These are phyloP conservation scores for Eimeria nieschulzi DNA, from an alignment of 169 alveolate species.

Conservation along the genomic window DNA sequence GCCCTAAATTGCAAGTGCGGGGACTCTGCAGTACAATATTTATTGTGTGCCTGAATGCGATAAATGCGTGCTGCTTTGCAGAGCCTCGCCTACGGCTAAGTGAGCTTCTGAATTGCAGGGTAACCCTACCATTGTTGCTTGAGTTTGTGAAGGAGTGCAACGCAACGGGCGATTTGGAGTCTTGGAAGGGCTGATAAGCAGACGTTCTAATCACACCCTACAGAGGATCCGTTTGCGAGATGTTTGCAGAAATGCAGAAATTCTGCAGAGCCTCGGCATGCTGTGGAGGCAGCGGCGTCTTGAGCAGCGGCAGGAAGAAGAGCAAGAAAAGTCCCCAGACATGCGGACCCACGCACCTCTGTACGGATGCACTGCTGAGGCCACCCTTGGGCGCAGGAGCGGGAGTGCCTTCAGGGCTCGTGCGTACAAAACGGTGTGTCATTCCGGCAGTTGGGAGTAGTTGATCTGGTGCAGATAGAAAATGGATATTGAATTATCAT, in stretches of 20 bases:
- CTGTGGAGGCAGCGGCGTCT: conserved; percentile 54
- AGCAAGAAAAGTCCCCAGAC: conserved; percentile 10
- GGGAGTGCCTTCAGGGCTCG: conserved; percentile 57
- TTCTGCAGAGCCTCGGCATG: conserved; percentile 52
- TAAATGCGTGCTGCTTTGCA: not conserved
- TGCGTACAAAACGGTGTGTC: conserved; percentile 53
- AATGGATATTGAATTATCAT: not conserved
- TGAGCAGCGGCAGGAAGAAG: conserved; percentile 59
- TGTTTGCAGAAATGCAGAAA: conserved; percentile 34
- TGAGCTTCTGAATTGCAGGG: not conserved
- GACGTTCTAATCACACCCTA: not conserved
- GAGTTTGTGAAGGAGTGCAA: no score
- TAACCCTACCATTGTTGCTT: no score
- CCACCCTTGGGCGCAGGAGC: not conserved
- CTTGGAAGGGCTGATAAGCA: not conserved
- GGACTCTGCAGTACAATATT: no score
- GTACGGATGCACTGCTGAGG: conserved; percentile 7
- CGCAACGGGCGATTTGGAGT: no score
- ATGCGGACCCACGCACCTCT: conserved; percentile 8
- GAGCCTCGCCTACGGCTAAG: conserved; percentile 47
- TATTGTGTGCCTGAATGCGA: no score
- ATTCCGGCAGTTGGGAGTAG: no score
- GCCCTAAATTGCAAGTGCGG: no score
- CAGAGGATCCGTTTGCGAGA: not conserved
- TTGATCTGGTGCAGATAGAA: not conserved